phyloP scores from a whole-genome alignment of 352 stramenopile genomes.

The Blastocystis sp. region DNA sequence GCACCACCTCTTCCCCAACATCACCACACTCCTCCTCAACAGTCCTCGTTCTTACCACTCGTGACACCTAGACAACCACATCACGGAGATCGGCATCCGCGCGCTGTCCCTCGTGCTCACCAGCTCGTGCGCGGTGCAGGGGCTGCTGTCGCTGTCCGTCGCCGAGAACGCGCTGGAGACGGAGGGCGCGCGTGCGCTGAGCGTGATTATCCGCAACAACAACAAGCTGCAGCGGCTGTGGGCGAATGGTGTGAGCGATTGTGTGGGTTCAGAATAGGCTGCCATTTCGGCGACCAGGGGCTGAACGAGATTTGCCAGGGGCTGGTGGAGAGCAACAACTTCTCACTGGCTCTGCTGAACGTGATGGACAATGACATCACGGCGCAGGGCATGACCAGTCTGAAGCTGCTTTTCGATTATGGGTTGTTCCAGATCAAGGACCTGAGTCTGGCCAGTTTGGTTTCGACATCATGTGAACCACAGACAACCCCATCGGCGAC shows the following conservation, averaged over 20 bases:
- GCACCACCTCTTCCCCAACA: constrained; percentile 23
- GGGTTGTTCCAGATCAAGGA: constrained; percentile 56
- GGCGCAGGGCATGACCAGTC: not conserved
- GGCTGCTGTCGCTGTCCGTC: not conserved
- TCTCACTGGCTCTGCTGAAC: constrained; percentile 31
- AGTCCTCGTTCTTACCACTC: not conserved
- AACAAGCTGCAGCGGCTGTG: constrained; percentile 18
- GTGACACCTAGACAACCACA: constrained; percentile 25
- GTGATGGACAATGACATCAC: constrained; percentile 51
- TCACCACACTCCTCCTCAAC: constrained; percentile 39
- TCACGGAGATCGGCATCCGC: constrained; percentile 14
- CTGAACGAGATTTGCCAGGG: constrained; percentile 16
- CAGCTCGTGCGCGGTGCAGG: not conserved
- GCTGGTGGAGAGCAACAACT: constrained; percentile 14
- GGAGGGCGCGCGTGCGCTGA: not conserved
- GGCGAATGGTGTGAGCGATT: not conserved
- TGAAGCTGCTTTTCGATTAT: constrained; percentile 20
- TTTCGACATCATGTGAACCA: not conserved
- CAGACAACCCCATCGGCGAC: constrained; percentile 54
- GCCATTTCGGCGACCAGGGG: not conserved
- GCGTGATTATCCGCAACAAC: constrained; percentile 36
- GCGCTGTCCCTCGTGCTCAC: constrained; percentile 21
- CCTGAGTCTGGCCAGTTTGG: constrained; percentile 13
- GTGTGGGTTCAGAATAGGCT: not conserved
- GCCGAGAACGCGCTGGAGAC: not conserved